Percentiles rank a stretch among this genome's conserved stretches.
phyloP scores from a whole-genome alignment of 495 filamentous ascomycete species.

The Penicillium crystallinum region DNA sequence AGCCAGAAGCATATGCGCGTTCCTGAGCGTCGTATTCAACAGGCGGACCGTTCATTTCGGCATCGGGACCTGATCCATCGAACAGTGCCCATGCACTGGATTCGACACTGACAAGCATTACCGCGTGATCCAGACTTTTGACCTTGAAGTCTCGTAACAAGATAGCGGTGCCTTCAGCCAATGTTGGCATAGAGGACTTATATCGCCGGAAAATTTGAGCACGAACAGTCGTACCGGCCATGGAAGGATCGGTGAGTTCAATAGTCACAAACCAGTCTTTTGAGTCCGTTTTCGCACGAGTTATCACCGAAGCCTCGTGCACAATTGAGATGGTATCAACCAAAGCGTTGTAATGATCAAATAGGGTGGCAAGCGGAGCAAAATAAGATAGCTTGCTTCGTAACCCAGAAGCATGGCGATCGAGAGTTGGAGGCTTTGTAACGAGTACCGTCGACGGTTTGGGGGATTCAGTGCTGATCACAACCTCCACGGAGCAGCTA shows the following conservation, averaged over 20 bases:
- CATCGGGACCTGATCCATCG: constrained; percentile 33
- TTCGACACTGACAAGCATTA: constrained; percentile 44
- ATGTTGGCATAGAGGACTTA: constrained; percentile 62
- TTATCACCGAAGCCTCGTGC: constrained; percentile 49
- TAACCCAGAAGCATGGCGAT: constrained; percentile 45
- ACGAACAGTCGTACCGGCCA: constrained; percentile 37
- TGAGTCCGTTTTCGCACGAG: constrained; percentile 59
- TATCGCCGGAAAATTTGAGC: constrained; percentile 73
- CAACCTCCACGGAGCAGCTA: not conserved
- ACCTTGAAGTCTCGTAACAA: constrained; percentile 73
- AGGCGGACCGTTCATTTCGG: constrained; percentile 54
- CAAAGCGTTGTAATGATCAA: constrained; percentile 47
- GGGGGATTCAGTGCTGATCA: constrained; percentile 1
- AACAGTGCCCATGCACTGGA: constrained; percentile 65
- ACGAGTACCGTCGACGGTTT: constrained; percentile 6
- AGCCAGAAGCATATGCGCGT: constrained; percentile 45
- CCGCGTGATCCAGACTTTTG: constrained; percentile 38
- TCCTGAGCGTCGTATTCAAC: constrained; percentile 62
- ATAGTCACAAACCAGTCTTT: constrained; percentile 66
- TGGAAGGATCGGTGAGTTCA: constrained; percentile 61
- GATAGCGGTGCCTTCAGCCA: constrained; percentile 67
- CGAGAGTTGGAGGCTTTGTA: constrained; percentile 13
- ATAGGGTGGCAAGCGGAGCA: constrained; percentile 59
- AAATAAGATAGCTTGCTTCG: constrained; percentile 63
- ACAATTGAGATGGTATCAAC: constrained; percentile 67